Conservation (phyloP, 129 eudicot genomes). For the Pseudognaphalium luteoalbum region DNA sequence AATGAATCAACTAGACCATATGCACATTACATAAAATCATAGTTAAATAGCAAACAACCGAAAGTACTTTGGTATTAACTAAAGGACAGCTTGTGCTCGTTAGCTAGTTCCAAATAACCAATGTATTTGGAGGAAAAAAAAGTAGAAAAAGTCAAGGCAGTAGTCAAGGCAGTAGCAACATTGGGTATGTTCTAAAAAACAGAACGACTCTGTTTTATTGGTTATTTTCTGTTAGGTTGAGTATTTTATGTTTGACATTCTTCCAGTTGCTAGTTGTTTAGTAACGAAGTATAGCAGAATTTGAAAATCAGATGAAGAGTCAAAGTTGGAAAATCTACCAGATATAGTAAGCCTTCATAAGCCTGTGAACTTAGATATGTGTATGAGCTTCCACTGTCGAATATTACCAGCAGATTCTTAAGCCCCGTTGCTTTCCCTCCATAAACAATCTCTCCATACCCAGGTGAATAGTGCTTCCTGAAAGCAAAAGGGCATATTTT, state of each 20-base stretch:
- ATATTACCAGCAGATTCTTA: conserved; percentile 63
- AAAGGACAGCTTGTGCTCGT: no score
- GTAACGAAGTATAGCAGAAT: neutral
- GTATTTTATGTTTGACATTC: neutral
- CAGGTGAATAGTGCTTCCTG: conserved; percentile 89
- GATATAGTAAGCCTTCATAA: conserved; percentile 54
- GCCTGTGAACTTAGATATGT: conserved; percentile 69
- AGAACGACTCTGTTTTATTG: no score
- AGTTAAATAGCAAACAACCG: no score
- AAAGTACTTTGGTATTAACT: no score
- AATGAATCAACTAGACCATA: no score
- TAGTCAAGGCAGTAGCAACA: neutral
- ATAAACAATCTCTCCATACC: conserved; percentile 65
- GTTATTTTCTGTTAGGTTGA: neutral
- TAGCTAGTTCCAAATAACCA: no score
- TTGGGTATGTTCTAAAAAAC: no score
- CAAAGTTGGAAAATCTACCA: conserved; percentile 41
- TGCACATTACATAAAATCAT: no score
- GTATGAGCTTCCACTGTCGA: conserved; percentile 98
- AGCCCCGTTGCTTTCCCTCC: conserved; percentile 72
- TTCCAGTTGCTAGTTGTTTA: neutral
- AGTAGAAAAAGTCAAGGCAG: no score
- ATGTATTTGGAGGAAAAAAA: no score
- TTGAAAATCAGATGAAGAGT: neutral
- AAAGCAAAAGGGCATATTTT: conserved; percentile 13